These are phyloP conservation scores for Botryosphaeria dothidea DNA, from an alignment of 2,329 filamentous ascomycete genomes.

Conservation along the genomic window DNA sequence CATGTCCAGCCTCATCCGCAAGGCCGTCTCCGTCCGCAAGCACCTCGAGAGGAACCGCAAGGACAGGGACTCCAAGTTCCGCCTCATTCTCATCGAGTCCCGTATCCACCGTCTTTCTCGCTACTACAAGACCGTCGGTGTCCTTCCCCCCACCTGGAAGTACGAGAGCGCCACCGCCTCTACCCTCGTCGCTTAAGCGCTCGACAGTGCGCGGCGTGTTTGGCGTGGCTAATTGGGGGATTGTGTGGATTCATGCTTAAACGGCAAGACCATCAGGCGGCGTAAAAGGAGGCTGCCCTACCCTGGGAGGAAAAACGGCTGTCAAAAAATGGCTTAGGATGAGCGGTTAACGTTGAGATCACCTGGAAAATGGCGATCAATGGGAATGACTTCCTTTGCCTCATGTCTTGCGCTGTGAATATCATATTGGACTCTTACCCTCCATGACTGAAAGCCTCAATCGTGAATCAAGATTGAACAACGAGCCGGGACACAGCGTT, in stretches of 20 bases:
- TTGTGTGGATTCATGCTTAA: slow-evolving; percentile 12
- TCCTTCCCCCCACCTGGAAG: slow-evolving; percentile 89
- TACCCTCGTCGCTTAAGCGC: slow-evolving; percentile 84
- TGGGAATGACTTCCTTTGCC: slow-evolving; percentile 14
- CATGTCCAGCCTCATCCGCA: slow-evolving; percentile 11
- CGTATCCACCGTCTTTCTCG: slow-evolving; percentile 99
- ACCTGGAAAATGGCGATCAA: slow-evolving; percentile 13
- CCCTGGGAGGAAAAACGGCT: slow-evolving; percentile 11
- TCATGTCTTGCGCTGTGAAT: background rate
- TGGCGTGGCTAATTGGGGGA: slow-evolving; percentile 1
- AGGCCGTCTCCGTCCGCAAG: slow-evolving; percentile 99
- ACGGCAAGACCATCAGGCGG: slow-evolving; percentile 4
- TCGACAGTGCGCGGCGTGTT: background rate
- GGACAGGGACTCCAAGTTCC: slow-evolving; percentile 99
- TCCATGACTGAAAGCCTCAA: too few species aligned
- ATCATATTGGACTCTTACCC: too few species aligned
- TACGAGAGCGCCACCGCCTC: slow-evolving; percentile 97
- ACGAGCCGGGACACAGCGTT: too few species aligned
- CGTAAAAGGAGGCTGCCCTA: slow-evolving; percentile 4
- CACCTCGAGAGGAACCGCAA: slow-evolving; percentile 99
- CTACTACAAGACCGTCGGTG: slow-evolving; percentile 97
- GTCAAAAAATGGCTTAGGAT: slow-evolving; percentile 17
- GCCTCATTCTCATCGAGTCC: slow-evolving; percentile 99
- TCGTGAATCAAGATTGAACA: too few species aligned
- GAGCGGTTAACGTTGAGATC: slow-evolving; percentile 7